Base-by-base conservation (phyloP, 345 rosid genomes). In the Ceriops tagal region DNA sequence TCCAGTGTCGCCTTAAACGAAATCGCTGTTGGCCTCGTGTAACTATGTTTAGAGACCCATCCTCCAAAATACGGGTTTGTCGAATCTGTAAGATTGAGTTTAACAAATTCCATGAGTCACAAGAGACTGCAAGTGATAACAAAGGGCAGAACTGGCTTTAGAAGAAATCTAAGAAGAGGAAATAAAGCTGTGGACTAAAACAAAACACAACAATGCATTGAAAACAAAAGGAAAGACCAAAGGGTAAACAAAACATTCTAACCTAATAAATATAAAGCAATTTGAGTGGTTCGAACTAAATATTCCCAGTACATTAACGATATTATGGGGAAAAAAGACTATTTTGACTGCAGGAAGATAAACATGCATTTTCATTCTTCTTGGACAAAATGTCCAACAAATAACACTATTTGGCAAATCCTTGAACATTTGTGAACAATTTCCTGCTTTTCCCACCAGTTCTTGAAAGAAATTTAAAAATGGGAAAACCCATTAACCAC, bases 1-100 rank as follows among this genome's bases (percentile, higher is more conserved):
- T 83, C 96, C 96, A 92, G 59, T 81, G 79, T 22, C 86, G 93
- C 78, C 73, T 88, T 68, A 95, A 60, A 70, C 71, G 85, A 78
- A 92, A 92, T 53, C 99, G 87, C 71, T 95, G 99, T 66, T 87
- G 89, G 51, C 99, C 99, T 58, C 96, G 97, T 74, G 97, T 89
- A 61, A 95, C 86, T 60, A 93, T 88, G 72, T 95, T 95, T 64
- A 90, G 81, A 22, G 96, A 85, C 35, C 97, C 96, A 82, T 92
- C 97, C 71, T 85, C 92, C 72, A 92, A 77, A 21, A 91, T 78
- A 59, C 99, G 84, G 64, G 81, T 86, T 66, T 95, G 96, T 43
- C 98, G 87, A 81, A 95, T 92, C 99, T 95, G 86, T 19, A 73
- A 39, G 60, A 51, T 57, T 51, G 43, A 52, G 65, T 27, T n/a